Evolutionary conservation across 768 basidiomycete genomes (phyloP), one percentile per base, ranked within the genome.

Genomic region (Tylopilus cervinicoccineus): DNA sequence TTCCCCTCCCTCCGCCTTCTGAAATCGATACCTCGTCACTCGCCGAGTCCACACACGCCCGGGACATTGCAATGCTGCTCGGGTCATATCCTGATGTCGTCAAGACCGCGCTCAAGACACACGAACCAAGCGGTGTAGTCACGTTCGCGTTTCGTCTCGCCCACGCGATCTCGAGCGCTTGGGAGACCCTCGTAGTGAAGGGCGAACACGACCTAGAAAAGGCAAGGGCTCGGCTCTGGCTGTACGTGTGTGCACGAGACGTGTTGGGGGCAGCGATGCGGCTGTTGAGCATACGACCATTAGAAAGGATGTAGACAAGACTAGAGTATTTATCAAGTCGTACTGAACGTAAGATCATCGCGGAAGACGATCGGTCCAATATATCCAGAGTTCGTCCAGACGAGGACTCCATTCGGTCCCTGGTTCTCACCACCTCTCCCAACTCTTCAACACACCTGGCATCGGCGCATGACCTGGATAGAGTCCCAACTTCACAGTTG

Each of bases 41-140:
- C 44, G 71, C 75, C 8, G 76, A 84, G 46, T 84, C 85, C 16
- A 57, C 71, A 10, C 84, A 89, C 38, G 88, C 91, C 14, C 78
- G 91, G 39, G 91, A 94, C 47, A 89, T 96, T 60, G 76, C 81
- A 19, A 83, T 90, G 71, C 74, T 94, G n/a, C 77, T 96, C 36
- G 88, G 90, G 5, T 76, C 83, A 22, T 98, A 96, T 74, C 94
- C 94, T 2, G 90, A 93, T 58, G 86, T 93, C 23, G 90, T 98
- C 38, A 83, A 84, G 59, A 83, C 81, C 2, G 94, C 95, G 11
- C 69, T 93, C 62, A 83, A 83, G 67, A 86, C 81, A 17, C 84
- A 86, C 57, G 93, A 97, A 68, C 92, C 95, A 8, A 88, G 87
- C 51, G 88, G 88, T 0, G 80, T 99, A 10, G 93, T 96, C 52